Conservation (phyloP, 768 basidiomycete genomes). For the Lactarius sanguifluus region DNA sequence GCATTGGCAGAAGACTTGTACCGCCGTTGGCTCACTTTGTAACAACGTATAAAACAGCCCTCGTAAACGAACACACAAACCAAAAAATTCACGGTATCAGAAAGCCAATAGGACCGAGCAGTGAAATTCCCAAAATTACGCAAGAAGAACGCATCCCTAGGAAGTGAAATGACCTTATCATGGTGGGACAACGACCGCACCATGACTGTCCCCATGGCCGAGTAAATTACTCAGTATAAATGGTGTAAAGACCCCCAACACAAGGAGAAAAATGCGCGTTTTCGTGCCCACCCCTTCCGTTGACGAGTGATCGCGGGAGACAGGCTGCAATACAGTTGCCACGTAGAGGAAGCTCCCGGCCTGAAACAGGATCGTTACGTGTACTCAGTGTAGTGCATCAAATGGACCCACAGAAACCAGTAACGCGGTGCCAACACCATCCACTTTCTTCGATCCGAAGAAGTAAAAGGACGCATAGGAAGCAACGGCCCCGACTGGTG, state of each 20-base stretch:
- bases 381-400: not conserved
- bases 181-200: not conserved
- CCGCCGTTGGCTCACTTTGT: constrained; percentile 77
- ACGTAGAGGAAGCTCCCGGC: constrained; percentile 96
- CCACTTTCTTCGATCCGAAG: constrained; percentile 46
- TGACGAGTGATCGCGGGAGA: constrained; percentile 42
- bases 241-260: constrained; percentile 26
- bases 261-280: constrained; percentile 22
- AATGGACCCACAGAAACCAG: constrained; percentile 66
- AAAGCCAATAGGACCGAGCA: not conserved
- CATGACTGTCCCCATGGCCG: constrained; percentile 23
- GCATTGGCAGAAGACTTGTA: constrained; percentile 69
- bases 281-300: constrained; percentile 21
- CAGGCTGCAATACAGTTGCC: constrained; percentile 83
- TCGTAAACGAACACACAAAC: too few species aligned
- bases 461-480: constrained; percentile 68
- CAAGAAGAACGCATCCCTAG: not conserved
- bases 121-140: not conserved
- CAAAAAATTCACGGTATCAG: not conserved
- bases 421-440: constrained; percentile 75
- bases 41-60: not conserved
- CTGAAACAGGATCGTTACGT: constrained; percentile 39
- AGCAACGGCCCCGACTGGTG: constrained; percentile 77
- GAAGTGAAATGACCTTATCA: not conserved
- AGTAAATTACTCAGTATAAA: constrained; percentile 23